These are phyloP conservation scores for Ajuga reptans DNA, from an alignment of 305 asterid genomes.

Conservation along the genomic window DNA sequence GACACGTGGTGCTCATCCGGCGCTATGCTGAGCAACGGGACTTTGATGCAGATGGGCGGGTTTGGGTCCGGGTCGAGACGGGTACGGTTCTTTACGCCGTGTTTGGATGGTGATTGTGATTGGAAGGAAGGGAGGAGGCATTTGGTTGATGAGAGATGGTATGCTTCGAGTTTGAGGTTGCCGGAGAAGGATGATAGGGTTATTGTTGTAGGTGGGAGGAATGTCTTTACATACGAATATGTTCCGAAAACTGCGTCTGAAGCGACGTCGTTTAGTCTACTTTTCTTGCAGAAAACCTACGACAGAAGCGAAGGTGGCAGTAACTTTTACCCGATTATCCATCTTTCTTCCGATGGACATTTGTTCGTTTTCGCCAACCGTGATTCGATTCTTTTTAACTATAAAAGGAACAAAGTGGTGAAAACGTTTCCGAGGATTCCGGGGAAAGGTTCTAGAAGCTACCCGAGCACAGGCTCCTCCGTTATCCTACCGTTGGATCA, in stretches of 20 bases:
- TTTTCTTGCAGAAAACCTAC: conserved; percentile 38
- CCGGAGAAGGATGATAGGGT: conserved; percentile 43
- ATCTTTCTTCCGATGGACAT: conserved; percentile 56
- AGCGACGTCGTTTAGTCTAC: conserved; percentile 27
- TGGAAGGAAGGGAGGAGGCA: conserved; percentile 34
- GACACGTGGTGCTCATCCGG: conserved; percentile 62
- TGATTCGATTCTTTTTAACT: conserved; percentile 52
- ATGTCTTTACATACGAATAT: conserved; percentile 45
- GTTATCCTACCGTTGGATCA: conserved; percentile 53
- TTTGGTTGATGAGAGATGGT: conserved; percentile 38
- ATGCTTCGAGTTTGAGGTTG: conserved; percentile 40
- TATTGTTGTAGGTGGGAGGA: conserved; percentile 46
- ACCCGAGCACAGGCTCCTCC: conserved; percentile 60
- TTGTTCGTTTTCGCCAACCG: conserved; percentile 53
- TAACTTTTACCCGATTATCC: conserved; percentile 58
- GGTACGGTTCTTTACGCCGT: conserved; percentile 38
- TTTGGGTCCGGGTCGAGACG: conserved; percentile 31
- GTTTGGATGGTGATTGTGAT: conserved; percentile 36
- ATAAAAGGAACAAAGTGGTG: conserved; percentile 34
- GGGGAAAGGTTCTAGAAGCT: conserved; percentile 49
- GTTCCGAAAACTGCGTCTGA: conserved; percentile 33
- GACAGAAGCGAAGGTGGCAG: conserved; percentile 29
- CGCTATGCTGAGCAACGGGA: conserved; percentile 47
- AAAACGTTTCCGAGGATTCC: conserved; percentile 49
- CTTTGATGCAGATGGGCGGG: conserved; percentile 48